phyloP scores from a whole-genome alignment of 1,139 yeast genomes.

The Blastobotrys apis region DNA sequence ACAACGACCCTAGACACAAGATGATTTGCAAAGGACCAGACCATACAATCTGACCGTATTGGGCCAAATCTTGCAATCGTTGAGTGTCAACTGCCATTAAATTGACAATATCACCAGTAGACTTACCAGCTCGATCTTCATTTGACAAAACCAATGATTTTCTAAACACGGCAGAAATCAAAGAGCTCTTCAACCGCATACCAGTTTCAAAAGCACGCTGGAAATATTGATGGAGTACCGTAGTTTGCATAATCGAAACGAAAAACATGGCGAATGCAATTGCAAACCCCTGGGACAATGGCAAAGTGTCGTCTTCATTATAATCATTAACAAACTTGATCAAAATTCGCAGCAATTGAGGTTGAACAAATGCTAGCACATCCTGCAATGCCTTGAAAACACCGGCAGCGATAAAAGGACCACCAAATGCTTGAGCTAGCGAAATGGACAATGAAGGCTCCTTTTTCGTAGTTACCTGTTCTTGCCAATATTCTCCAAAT shows the following conservation, averaged over 20 bases:
- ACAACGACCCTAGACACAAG: constrained; percentile 71
- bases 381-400: constrained; percentile 78
- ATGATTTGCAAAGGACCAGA: constrained; percentile 93
- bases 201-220: constrained; percentile 85
- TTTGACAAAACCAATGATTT: constrained; percentile 77
- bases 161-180: constrained; percentile 73
- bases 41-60: constrained; percentile 85
- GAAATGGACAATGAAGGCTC: constrained; percentile 67
- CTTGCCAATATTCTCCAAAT: constrained; percentile 62
- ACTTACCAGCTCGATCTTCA: constrained; percentile 72
- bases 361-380: constrained; percentile 78
- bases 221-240: constrained; percentile 86
- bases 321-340: constrained; percentile 83
- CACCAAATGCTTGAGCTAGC: constrained; percentile 64
- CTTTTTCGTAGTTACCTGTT: constrained; percentile 39
- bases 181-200: constrained; percentile 78
- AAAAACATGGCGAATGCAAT: constrained; percentile 80
- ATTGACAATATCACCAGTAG: constrained; percentile 97
- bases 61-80: constrained; percentile 84
- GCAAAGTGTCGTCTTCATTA: constrained; percentile 42
- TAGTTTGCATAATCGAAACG: constrained; percentile 79
- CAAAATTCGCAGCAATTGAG: constrained; percentile 71
- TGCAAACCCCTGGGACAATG: constrained; percentile 76
- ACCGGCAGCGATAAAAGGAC: constrained; percentile 64
- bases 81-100: constrained; percentile 97